A percentile compares a stretch with the other conserved stretches of the same genome.
These are phyloP conservation scores for Pythium oligandrum DNA, from an alignment of 352 stramenopile species.

Conservation along the genomic window DNA sequence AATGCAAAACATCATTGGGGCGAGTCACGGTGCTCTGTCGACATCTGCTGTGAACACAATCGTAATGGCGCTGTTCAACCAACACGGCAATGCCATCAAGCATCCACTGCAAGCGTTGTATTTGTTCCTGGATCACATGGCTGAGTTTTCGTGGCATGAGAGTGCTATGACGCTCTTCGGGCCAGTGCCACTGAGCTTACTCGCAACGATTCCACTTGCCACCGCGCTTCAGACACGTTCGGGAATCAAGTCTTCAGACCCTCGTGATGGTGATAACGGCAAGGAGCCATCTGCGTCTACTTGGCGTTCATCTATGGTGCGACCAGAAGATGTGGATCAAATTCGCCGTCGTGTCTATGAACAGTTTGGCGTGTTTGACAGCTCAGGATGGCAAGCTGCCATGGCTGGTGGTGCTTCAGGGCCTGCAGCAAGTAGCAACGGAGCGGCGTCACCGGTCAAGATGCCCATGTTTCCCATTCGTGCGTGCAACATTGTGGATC, in stretches of 20 bases:
- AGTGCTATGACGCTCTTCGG: conserved; percentile 78
- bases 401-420: too few species aligned
- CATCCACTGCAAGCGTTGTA: conserved; percentile 82
- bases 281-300: too few species aligned
- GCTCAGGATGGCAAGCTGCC: too few species aligned
- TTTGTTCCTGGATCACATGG: conserved; percentile 82
- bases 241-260: too few species aligned
- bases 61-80: conserved; percentile 87
- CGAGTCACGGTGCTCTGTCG: conserved; percentile 72
- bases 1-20: conserved; percentile 60
- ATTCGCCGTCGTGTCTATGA: conserved; percentile 45
- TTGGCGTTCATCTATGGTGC: conserved; percentile 22
- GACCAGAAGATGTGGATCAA: conserved; percentile 37
- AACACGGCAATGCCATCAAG: conserved; percentile 58
- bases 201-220: conserved; percentile 40
- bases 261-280: too few species aligned
- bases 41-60: conserved; percentile 89
- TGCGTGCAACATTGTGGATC: conserved; percentile 87
- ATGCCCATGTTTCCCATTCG: conserved; percentile 58
- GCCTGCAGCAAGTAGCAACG: too few species aligned
- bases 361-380: conserved; percentile 54
- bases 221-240: conserved; percentile 13
- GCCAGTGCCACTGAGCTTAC: conserved; percentile 42
- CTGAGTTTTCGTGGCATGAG: conserved; percentile 84
- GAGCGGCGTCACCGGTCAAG: conserved; percentile 2